Evolutionary conservation across 495 filamentous ascomycete genomes (phyloP), one percentile per base, ranked within the genome.

Genomic region (Lepidopterella palustris): DNA sequence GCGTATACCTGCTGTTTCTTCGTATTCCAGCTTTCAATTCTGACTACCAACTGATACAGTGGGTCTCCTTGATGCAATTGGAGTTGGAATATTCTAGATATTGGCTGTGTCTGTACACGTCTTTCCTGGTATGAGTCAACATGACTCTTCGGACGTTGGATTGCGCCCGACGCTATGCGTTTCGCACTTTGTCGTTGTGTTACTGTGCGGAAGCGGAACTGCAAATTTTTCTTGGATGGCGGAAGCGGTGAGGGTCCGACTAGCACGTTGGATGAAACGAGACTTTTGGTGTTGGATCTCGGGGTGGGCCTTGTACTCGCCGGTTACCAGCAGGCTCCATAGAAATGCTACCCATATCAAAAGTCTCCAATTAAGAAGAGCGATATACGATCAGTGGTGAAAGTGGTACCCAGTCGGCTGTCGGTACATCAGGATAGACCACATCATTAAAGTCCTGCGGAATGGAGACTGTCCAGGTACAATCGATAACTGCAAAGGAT

Each of bases 171-270:
- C 26, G 18, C 47, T 15, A 26, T 9, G 18, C 45, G 5, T 15
- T 50, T 24, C 1, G 20, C n/a, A n/a, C n/a, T n/a, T n/a, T 50
- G 25, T 18, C 47, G 20, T 25, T 50, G 47, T 1, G 23, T 50
- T 50, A 5, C 25, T 50, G 18, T 23, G 5, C 15, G 8, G 40
- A 45, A 61, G 47, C 58, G 63, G 63, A 61, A 45, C 57, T 40
- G 21, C n/a, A 26, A 39, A 42, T 15, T 11, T 9, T 42, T 20
- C 39, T 58, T 58, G 50, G 52, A 60, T 23, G 25, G 63, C 40
- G 58, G 58, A 58, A 65, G 54, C 63, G 63, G 63, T 55, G 58
- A 25, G 40, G 20, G 24, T 60, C 57, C 62, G 58, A 52, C 59
- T 65, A 53, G 47, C 25, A 50, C 47, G 47, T 24, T 50, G 23